Evolutionary conservation across 202 grass and related monocot genomes (phyloP), one percentile per base, ranked within the genome.

Genomic region (Schoenoplectus triqueter): DNA sequence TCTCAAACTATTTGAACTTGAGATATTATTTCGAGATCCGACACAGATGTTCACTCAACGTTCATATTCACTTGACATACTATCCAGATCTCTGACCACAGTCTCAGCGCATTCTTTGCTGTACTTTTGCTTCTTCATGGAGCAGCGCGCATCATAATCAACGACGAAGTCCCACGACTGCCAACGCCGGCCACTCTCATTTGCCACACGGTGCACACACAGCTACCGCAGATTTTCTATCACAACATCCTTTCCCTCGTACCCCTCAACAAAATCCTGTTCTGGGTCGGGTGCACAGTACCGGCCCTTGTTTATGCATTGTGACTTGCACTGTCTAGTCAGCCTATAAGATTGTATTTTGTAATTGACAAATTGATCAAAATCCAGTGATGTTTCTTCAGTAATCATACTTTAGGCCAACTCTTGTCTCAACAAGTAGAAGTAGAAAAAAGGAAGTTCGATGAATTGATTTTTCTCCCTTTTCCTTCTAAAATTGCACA

Each of bases 121-220:
- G 74, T 97, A 97, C 85, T 93, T 97, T 80, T 92, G 93, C 77
- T 95, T 86, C 91, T 95, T 97, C 95, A 97, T 97, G 7, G 92
- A 93, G 86, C 95, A 97, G 0, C 95, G 75, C 14, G 88, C 68
- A 75, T 91, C 87, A 85, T 91, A 97, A 55, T 97, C 95, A 39
- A 89, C 87, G 19, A 94, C 92, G 68, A 77, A 97, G 80, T 97
- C 95, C 95, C 92, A 97, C 95, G 92, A 97, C 9, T 87, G 54
- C 95, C 92, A 97, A 0, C 92, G 85, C 0, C 66, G 86, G 0
- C 95, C 92, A 2, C 57, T 95, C 2, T 88, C 92, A 15, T 95
- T 97, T 0, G 92, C 95, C 2, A 92, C 95, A 5, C 88, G 87
- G 69, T 93, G 91, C 48, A 97, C 89, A 79, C 95, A 97, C 5